Percentiles rank a stretch among this genome's conserved stretches.
These are phyloP conservation scores for Xylaria sp. DNA, from an alignment of 2,329 filamentous ascomycete genomes.

Conservation along the genomic window DNA sequence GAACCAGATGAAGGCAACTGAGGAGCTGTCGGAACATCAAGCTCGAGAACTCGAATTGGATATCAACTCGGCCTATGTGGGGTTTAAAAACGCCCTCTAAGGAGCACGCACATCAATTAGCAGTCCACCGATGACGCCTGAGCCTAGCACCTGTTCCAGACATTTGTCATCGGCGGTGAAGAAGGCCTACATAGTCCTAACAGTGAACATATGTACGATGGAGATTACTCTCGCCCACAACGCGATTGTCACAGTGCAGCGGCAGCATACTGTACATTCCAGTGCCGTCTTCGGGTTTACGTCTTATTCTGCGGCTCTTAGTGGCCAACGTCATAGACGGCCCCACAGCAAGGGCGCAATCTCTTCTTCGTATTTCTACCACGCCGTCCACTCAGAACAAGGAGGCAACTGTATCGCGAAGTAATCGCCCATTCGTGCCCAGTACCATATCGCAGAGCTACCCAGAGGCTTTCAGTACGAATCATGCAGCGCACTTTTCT, in stretches of 20 bases:
- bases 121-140: background rate
- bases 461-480: background rate
- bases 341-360: constrained; percentile 25
- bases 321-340: constrained; percentile 16
- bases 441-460: background rate
- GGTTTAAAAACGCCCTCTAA: constrained; percentile 79
- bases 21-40: constrained; percentile 86
- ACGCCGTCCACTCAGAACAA: background rate
- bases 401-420: background rate
- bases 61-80: constrained; percentile 92
- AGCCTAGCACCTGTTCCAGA: background rate
- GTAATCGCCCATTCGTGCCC: background rate
- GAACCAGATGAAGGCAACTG: constrained; percentile 96
- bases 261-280: background rate
- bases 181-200: background rate
- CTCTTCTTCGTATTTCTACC: constrained; percentile 23
- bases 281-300: background rate
- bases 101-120: background rate
- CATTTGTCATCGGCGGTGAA: background rate
- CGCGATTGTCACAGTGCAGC: background rate
- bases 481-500: constrained; percentile 49
- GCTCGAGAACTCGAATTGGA: constrained; percentile 89
- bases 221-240: background rate
- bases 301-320: constrained; percentile 11
- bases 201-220: background rate